Evolutionary conservation across 495 filamentous ascomycete genomes (phyloP).

Genomic region (Aspergillus kassunensis): DNA sequence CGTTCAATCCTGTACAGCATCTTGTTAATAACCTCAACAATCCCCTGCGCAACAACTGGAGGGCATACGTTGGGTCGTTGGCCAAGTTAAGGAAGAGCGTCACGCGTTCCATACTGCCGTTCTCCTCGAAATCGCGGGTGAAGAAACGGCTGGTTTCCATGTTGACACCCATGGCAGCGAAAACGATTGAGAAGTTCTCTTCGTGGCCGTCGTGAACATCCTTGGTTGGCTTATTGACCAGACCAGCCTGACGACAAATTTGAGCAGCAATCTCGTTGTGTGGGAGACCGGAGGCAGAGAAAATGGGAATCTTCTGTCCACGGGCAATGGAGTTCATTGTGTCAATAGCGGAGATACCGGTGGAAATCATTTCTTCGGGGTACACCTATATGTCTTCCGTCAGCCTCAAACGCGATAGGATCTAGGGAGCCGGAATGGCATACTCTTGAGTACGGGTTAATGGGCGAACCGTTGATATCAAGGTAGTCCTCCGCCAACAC

Average conservation of each 20-base stretch:
- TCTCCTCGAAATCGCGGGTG: slow-evolving; percentile 98
- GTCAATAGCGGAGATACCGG: slow-evolving; percentile 98
- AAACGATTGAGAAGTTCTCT: slow-evolving; percentile 99
- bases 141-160: slow-evolving; percentile 99
- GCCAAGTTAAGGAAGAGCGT: slow-evolving; percentile 98
- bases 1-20: slow-evolving; percentile 75
- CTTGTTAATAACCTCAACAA: background rate
- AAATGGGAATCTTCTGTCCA: slow-evolving; percentile 99
- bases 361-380: slow-evolving; percentile 99
- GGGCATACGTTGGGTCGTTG: slow-evolving; percentile 89
- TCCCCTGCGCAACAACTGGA: background rate
- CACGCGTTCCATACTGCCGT: slow-evolving; percentile 94
- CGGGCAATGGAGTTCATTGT: slow-evolving; percentile 99
- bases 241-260: slow-evolving; percentile 91
- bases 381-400: slow-evolving; percentile 62
- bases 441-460: slow-evolving; percentile 97
- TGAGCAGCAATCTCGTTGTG: slow-evolving; percentile 99
- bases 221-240: slow-evolving; percentile 89
- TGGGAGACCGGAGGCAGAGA: slow-evolving; percentile 95
- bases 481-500: slow-evolving; percentile 96
- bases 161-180: slow-evolving; percentile 99
- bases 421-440: slow-evolving; percentile 16
- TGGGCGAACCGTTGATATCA: slow-evolving; percentile 98
- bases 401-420: slow-evolving; percentile 11
- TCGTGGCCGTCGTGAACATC: slow-evolving; percentile 94